Percentiles rank a stretch among this genome's conserved stretches.
Evolutionary conservation across 805 yeast genomes (phyloP).

Genomic region (Ogataea pini): DNA sequence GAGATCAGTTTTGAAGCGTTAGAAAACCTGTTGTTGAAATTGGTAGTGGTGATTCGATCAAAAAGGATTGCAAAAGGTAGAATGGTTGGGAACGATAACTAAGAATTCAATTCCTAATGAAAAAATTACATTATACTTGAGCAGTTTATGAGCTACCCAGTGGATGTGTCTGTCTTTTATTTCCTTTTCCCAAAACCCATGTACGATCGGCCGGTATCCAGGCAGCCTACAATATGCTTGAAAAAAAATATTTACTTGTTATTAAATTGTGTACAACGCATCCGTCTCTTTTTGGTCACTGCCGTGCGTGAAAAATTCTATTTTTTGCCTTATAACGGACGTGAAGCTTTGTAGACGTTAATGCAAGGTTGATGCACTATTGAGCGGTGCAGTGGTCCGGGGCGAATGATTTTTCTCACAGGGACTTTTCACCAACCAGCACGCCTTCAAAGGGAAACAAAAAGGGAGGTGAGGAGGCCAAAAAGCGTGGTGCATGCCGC

Average conservation of each 20-base stretch:
- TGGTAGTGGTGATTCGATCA: neutral
- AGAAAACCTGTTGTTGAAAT: neutral
- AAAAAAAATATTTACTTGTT: conserved; percentile 2
- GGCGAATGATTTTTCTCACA: neutral
- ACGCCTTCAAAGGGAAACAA: too few species aligned
- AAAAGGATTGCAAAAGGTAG: neutral
- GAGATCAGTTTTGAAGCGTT: neutral
- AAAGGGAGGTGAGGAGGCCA: neutral
- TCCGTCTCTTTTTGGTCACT: neutral
- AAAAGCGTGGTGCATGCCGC: neutral
- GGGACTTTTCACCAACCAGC: neutral
- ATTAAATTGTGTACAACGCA: conserved; percentile 7
- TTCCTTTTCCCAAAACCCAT: neutral
- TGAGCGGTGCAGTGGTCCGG: neutral
- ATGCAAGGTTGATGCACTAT: neutral
- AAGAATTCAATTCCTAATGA: neutral
- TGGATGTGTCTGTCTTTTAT: conserved; percentile 5
- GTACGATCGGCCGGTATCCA: neutral
- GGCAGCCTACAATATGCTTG: neutral
- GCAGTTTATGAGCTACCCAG: neutral
- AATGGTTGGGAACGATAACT: too few species aligned
- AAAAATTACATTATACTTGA: neutral
- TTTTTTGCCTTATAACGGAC: conserved; percentile 2
- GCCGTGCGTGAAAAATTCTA: conserved; percentile 3
- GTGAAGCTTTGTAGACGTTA: neutral